These are phyloP conservation scores for Fusarium newnesense DNA, from an alignment of 2,329 filamentous ascomycete genomes.

Conservation along the genomic window DNA sequence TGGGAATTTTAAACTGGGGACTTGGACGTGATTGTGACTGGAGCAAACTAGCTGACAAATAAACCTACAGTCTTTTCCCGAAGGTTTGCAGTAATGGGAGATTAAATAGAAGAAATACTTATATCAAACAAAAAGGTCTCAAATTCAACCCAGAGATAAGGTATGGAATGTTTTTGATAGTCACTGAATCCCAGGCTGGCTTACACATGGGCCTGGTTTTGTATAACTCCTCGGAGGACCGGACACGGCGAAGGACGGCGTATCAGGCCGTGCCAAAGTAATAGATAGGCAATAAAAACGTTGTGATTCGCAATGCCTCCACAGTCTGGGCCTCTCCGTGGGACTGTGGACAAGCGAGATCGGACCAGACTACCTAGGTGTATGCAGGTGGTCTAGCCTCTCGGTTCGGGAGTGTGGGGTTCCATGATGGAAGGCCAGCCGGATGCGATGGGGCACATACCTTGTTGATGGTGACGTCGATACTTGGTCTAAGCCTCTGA, in stretches of 20 bases:
- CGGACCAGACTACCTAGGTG: constrained; percentile 7
- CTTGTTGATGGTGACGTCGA: constrained; percentile 25
- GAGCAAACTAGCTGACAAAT: constrained; percentile 38
- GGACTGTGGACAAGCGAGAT: constrained; percentile 31
- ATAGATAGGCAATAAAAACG: constrained; percentile 45
- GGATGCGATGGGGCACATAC: constrained; percentile 7
- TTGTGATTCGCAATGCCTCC: constrained; percentile 48
- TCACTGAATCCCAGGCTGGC: not conserved
- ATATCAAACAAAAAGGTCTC: not conserved
- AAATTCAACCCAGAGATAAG: constrained; percentile 6
- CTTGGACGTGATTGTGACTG: constrained; percentile 4
- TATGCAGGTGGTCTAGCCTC: not conserved
- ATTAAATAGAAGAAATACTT: not conserved
- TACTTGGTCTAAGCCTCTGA: not conserved
- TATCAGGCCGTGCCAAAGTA: constrained; percentile 19
- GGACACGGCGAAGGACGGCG: constrained; percentile 21
- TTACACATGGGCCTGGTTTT: constrained; percentile 12
- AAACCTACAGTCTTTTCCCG: constrained; percentile 19
- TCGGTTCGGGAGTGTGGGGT: constrained; percentile 10
- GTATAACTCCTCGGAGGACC: constrained; percentile 39
- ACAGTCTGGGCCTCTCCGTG: not conserved
- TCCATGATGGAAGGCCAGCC: not conserved
- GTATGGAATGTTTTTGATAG: constrained; percentile 1
- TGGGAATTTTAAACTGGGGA: constrained; percentile 14
- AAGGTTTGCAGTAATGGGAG: not conserved